Evolutionary conservation across 495 filamentous ascomycete species (phyloP).

Genomic region (Lasiosphaeria ovina): DNA sequence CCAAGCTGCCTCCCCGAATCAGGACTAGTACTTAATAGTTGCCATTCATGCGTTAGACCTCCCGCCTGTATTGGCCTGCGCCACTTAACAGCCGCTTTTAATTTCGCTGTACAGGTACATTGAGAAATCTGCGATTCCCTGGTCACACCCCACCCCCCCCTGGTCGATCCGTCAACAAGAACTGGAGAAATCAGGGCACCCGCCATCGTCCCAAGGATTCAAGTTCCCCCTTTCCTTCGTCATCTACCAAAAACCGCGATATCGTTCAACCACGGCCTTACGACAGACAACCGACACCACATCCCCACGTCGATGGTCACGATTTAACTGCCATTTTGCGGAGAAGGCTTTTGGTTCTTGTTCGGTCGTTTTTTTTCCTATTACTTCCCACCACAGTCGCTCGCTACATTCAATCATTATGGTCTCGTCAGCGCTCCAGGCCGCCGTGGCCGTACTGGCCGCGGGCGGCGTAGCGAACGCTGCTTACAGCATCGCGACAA

Average conservation of each 20-base stretch:
- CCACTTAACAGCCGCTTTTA: background rate
- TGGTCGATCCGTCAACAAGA: background rate
- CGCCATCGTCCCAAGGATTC: background rate
- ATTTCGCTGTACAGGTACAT: background rate
- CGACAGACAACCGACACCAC: background rate
- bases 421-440: constrained; percentile 21
- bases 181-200: background rate
- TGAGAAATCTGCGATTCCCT: background rate
- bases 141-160: background rate
- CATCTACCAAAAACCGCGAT: constrained; percentile 1
- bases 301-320: constrained; percentile 14
- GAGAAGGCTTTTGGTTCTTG: constrained; percentile 15
- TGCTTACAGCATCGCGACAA: constrained; percentile 27
- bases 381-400: constrained; percentile 14
- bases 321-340: constrained; percentile 14
- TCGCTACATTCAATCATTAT: constrained; percentile 21
- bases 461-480: constrained; percentile 22
- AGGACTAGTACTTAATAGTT: background rate
- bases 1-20: background rate
- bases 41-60: background rate
- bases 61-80: background rate
- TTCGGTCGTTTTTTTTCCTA: constrained; percentile 1
- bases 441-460: constrained; percentile 20
- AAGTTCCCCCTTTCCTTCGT: constrained; percentile 3
- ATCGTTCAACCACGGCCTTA: constrained; percentile 9